These are phyloP conservation scores for Leishmania arabica DNA, from an alignment of 208 protist species.

Conservation along the genomic window DNA sequence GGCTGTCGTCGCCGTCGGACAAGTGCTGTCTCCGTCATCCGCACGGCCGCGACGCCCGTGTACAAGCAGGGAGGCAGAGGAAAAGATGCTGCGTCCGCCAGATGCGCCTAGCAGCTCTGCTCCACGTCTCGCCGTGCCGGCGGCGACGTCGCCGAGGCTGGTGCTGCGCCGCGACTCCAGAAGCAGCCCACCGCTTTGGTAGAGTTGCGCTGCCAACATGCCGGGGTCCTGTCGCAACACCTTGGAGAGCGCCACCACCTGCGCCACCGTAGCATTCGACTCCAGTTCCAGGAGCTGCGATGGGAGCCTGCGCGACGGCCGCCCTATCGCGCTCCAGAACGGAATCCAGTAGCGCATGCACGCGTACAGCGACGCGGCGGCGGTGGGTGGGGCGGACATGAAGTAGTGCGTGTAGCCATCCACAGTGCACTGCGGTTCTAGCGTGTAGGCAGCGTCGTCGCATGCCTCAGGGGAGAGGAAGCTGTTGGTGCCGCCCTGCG, in stretches of 20 bases:
- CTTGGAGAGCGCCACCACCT: conserved; percentile 46
- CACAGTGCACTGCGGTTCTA: conserved; percentile 18
- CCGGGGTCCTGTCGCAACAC: conserved; percentile 38
- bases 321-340: conserved; percentile 17
- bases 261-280: conserved; percentile 38
- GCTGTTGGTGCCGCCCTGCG: conserved; percentile 1
- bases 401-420: conserved; percentile 27
- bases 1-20: background rate
- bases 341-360: conserved; percentile 77
- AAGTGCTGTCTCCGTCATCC: background rate
- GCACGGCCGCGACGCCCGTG: background rate
- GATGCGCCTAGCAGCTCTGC: background rate
- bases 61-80: background rate
- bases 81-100: background rate
- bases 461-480: conserved; percentile 25
- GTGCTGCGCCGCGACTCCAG: conserved; percentile 3
- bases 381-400: conserved; percentile 16
- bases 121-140: background rate
- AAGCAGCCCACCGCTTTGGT: conserved; percentile 37
- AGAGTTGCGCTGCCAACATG: conserved; percentile 48
- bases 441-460: conserved; percentile 26
- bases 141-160: conserved; percentile 5
- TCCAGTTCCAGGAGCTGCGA: conserved; percentile 32
- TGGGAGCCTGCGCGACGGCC: background rate
- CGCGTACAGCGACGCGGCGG: conserved; percentile 35